Percentiles rank a stretch among this genome's conserved stretches.
Conservation (phyloP, 78 protist species). For the Dictyostelium citrinum region DNA sequence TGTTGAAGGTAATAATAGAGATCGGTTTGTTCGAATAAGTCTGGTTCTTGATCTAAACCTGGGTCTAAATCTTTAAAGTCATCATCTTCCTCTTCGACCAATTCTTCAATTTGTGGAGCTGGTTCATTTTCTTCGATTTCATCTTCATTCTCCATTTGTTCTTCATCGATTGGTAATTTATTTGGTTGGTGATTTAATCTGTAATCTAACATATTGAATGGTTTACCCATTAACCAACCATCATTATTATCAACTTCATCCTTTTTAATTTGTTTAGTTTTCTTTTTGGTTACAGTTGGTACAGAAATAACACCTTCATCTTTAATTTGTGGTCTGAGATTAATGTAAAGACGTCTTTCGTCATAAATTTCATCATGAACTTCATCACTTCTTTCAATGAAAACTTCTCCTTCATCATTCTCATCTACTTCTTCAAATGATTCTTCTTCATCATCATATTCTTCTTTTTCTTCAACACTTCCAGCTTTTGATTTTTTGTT, state of each 20-base stretch:
- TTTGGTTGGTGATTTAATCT: slow-evolving; percentile 24
- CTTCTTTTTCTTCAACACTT: not conserved
- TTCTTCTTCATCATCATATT: not conserved
- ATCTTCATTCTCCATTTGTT: not conserved
- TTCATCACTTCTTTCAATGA: not conserved
- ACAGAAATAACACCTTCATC: slow-evolving; percentile 49
- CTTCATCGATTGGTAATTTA: not conserved
- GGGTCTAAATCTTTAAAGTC: not conserved
- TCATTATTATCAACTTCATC: not conserved
- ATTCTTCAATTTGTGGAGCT: not conserved
- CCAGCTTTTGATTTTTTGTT: no score
- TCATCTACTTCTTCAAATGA: not conserved
- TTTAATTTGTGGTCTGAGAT: slow-evolving; percentile 23
- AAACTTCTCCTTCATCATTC: not conserved
- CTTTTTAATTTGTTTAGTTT: not conserved
- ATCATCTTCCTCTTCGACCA: not conserved
- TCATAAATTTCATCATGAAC: slow-evolving; percentile 41
- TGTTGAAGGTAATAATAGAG: slow-evolving; percentile 38
- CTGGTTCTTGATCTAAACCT: slow-evolving; percentile 12
- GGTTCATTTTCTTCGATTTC: not conserved
- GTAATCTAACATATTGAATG: slow-evolving; percentile 39
- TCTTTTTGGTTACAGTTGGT: not conserved
- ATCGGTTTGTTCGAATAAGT: slow-evolving; percentile 2
- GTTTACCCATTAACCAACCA: slow-evolving; percentile 64
- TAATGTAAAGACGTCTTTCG: slow-evolving; percentile 40